Evolutionary conservation across 2,329 filamentous ascomycete genomes (phyloP).

Genomic region (Exophiala dermatitidis): DNA sequence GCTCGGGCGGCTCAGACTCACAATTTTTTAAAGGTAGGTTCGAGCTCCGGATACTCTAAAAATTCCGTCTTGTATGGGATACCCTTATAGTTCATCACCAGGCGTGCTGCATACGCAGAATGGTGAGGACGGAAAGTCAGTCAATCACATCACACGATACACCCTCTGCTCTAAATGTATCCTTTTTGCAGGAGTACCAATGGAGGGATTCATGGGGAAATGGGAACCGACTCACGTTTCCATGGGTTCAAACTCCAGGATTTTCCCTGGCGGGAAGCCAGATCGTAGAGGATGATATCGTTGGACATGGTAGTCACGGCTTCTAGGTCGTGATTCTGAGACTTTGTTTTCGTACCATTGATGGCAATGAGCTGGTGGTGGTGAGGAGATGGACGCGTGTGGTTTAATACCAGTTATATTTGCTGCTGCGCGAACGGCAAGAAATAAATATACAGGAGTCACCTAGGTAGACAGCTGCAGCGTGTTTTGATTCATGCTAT

Average conservation of each 20-base stretch:
- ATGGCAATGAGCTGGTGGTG: too few relatives aligned
- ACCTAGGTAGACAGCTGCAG: background rate
- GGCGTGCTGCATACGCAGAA: constrained; percentile 44
- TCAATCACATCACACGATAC: too few relatives aligned
- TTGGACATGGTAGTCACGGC: constrained; percentile 10
- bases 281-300: constrained; percentile 53
- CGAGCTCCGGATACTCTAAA: constrained; percentile 62
- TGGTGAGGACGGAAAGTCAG: too few relatives aligned
- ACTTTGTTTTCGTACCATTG: too few relatives aligned
- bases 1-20: constrained; percentile 4
- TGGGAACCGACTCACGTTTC: constrained; percentile 50
- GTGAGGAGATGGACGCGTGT: too few relatives aligned
- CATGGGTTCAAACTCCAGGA: constrained; percentile 64
- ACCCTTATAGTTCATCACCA: constrained; percentile 61
- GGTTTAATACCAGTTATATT: too few relatives aligned
- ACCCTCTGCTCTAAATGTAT: too few relatives aligned
- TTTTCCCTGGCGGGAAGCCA: constrained; percentile 48
- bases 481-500: background rate
- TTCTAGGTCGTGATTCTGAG: too few relatives aligned
- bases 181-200: background rate
- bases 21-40: constrained; percentile 47
- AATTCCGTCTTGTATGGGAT: constrained; percentile 62
- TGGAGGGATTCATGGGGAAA: background rate
- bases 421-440: too few relatives aligned
- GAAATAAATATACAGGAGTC: too few relatives aligned